Percentiles rank a stretch among this genome's conserved stretches.
These are phyloP conservation scores for Sugiyamaella pinicola DNA, from an alignment of 1,139 yeast genomes.

Conservation along the genomic window DNA sequence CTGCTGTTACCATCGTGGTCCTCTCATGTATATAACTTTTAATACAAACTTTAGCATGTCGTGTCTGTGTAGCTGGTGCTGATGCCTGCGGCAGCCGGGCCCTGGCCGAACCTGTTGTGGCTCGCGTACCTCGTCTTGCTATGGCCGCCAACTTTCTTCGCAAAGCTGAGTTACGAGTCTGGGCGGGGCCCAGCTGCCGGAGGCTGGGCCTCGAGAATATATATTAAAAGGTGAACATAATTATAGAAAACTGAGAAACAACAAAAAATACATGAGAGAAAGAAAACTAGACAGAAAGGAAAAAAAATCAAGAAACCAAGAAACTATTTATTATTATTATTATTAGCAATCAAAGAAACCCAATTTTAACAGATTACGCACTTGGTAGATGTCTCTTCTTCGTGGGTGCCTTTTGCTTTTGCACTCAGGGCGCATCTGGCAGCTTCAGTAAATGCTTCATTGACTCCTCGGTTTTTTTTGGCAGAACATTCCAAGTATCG, in stretches of 20 bases:
- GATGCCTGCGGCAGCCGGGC: conserved; percentile 15
- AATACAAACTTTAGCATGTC: no score
- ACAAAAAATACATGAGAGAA: neutral
- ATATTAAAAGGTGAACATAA: no score
- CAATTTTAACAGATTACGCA: conserved; percentile 22
- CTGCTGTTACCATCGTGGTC: neutral
- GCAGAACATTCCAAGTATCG: conserved; percentile 88
- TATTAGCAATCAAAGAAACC: no score
- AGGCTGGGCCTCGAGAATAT: neutral
- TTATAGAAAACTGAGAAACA: no score
- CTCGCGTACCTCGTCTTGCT: neutral
- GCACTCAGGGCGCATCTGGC: conserved; percentile 95
- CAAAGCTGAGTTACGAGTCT: neutral
- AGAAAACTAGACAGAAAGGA: neutral
- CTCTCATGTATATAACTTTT: conserved; percentile 6
- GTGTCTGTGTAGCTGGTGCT: no score
- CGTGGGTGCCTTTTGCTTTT: conserved; percentile 74
- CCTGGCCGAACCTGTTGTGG: conserved; percentile 5
- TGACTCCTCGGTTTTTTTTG: conserved; percentile 89
- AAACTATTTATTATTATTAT: neutral
- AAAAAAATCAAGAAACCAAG: neutral
- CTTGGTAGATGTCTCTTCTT: conserved; percentile 26
- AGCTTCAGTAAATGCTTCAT: conserved; percentile 96
- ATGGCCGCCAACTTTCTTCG: no score
- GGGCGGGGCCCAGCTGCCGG: conserved; percentile 16